Evolutionary conservation across 1,284 basidiomycete species (phyloP).

Genomic region (Psilocybe mexicana): DNA sequence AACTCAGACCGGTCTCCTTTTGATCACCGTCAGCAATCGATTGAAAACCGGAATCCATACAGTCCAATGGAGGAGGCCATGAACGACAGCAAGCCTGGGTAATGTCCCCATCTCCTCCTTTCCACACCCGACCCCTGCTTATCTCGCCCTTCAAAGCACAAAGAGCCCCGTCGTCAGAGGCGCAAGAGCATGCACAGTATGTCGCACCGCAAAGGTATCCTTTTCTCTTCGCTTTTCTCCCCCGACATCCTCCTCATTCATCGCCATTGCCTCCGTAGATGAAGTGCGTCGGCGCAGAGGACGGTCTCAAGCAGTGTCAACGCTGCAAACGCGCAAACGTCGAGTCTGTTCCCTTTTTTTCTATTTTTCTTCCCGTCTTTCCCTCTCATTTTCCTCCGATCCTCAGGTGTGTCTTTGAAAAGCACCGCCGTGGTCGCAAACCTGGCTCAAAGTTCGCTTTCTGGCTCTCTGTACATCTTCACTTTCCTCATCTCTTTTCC

Average conservation of each 20-base stretch:
- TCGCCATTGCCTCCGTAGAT: slow-evolving; percentile 49
- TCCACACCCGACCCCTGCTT: background rate
- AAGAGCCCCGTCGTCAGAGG: slow-evolving; percentile 66
- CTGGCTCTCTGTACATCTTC: slow-evolving; percentile 9
- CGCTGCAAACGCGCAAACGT: slow-evolving; percentile 76
- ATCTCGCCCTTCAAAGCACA: slow-evolving; percentile 27
- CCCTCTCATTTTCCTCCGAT: slow-evolving; percentile 15
- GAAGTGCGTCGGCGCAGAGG: slow-evolving; percentile 86
- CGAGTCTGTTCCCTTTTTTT: slow-evolving; percentile 47
- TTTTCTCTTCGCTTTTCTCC: slow-evolving; percentile 14
- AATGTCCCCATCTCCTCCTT: slow-evolving; percentile 13
- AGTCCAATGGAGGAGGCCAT: slow-evolving; percentile 35
- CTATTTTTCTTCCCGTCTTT: slow-evolving; percentile 18
- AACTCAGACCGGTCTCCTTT: slow-evolving; percentile 28
- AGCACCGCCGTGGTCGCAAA: slow-evolving; percentile 81
- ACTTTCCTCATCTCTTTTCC: slow-evolving; percentile 14
- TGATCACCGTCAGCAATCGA: slow-evolving; percentile 39
- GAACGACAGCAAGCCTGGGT: slow-evolving; percentile 35
- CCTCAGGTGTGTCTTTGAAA: slow-evolving; percentile 76
- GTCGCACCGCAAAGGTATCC: slow-evolving; percentile 76
- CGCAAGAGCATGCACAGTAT: slow-evolving; percentile 79
- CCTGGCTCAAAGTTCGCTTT: slow-evolving; percentile 79
- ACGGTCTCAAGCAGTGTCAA: slow-evolving; percentile 73
- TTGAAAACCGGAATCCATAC: slow-evolving; percentile 39
- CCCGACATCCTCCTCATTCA: slow-evolving; percentile 18